Conservation (phyloP, 2,329 filamentous ascomycete species). For the Exophiala sideris region DNA sequence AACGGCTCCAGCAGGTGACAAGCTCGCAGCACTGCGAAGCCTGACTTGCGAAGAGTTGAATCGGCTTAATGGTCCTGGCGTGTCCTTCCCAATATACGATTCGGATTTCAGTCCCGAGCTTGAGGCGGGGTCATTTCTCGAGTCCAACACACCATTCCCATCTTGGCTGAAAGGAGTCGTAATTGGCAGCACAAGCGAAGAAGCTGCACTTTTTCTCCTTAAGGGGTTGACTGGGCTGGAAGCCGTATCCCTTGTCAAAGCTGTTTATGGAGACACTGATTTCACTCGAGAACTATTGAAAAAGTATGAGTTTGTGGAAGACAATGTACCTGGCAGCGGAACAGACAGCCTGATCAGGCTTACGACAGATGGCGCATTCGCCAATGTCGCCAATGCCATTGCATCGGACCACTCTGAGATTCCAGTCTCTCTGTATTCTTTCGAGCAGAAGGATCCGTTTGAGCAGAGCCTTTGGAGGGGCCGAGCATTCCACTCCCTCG, state of each 20-base stretch:
- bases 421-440: neutral
- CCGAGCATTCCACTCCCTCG: constrained; percentile 4
- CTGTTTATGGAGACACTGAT: constrained; percentile 36
- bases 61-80: neutral
- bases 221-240: neutral
- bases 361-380: constrained; percentile 44
- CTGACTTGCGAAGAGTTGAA: neutral
- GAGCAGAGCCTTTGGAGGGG: neutral
- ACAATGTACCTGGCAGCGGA: too few relatives aligned
- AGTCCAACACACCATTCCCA: neutral
- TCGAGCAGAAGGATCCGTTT: neutral
- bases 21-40: constrained; percentile 30
- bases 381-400: constrained; percentile 35
- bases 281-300: neutral
- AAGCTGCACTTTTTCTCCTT: constrained; percentile 3
- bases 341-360: constrained; percentile 11
- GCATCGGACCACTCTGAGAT: constrained; percentile 36
- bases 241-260: neutral
- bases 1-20: constrained; percentile 48
- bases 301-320: neutral
- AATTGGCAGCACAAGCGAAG: constrained; percentile 2
- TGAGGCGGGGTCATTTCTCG: too few relatives aligned
- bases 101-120: neutral
- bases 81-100: neutral
- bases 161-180: neutral